phyloP scores from a whole-genome alignment of 345 rosid genomes.

The Gossypium stocksii region DNA sequence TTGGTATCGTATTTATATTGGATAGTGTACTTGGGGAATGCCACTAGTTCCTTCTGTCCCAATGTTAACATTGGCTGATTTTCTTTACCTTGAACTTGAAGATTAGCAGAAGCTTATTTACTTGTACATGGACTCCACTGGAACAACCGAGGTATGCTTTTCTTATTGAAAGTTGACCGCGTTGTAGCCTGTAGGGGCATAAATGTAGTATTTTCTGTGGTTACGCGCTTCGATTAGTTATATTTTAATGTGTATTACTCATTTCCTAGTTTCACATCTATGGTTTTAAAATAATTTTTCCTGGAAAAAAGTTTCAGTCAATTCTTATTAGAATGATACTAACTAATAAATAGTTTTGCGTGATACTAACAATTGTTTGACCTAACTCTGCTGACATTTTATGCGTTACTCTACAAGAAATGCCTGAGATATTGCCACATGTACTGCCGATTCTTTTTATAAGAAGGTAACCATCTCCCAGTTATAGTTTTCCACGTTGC shows the following conservation, averaged over 20 bases:
- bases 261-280: not conserved
- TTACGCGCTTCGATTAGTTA: not conserved
- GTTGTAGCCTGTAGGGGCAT: not conserved
- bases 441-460: not conserved
- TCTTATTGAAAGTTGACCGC: not conserved
- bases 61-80: conserved; percentile 68
- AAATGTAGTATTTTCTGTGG: not conserved
- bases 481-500: too few species aligned
- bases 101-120: conserved; percentile 78
- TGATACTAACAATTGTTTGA: not conserved
- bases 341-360: not conserved
- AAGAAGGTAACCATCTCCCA: too few species aligned
- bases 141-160: conserved; percentile 67
- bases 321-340: not conserved
- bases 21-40: conserved; percentile 94
- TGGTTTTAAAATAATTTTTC: not conserved
- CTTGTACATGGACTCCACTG: conserved; percentile 86
- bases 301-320: not conserved
- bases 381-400: not conserved
- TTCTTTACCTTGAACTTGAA: conserved; percentile 87
- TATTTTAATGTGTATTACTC: too few species aligned
- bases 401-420: not conserved
- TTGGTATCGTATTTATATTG: conserved; percentile 74
- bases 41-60: conserved; percentile 86
- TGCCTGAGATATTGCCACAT: not conserved